phyloP scores from a whole-genome alignment of 257 asterid genomes.

The Gardenia jasminoides region DNA sequence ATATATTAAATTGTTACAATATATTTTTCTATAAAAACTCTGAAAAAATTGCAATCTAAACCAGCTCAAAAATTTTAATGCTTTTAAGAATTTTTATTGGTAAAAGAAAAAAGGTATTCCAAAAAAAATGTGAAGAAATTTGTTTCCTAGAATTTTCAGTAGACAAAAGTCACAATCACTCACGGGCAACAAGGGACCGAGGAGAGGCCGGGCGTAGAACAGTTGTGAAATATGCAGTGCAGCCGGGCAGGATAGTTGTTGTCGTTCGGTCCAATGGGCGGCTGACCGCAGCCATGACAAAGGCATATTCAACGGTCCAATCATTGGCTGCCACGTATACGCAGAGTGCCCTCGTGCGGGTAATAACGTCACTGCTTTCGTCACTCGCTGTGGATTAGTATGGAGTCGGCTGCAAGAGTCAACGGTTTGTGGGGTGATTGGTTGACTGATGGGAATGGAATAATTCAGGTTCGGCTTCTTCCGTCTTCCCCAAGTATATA shows the following conservation, averaged over 20 bases:
- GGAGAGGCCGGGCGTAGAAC: neutral
- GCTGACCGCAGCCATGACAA: slow-evolving; percentile 26
- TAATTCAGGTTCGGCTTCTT: too few species aligned
- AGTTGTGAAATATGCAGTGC: too few species aligned
- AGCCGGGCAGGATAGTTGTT: neutral
- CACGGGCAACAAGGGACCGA: neutral
- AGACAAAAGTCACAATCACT: neutral
- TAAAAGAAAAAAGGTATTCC: too few species aligned
- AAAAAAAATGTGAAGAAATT: neutral
- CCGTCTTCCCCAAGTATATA: too few species aligned
- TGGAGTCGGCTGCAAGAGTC: slow-evolving; percentile 4
- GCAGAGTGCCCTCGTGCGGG: neutral
- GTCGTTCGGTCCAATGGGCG: neutral
- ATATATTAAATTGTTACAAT: too few species aligned
- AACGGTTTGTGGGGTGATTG: neutral
- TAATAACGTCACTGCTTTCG: slow-evolving; percentile 34
- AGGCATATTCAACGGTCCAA: neutral
- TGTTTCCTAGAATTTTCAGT: neutral
- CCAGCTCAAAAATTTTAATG: too few species aligned
- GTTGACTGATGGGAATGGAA: slow-evolving; percentile 3
- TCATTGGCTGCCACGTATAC: neutral
- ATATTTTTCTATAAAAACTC: too few species aligned
- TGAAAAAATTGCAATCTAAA: too few species aligned
- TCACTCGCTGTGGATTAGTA: slow-evolving; percentile 7
- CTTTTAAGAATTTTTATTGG: too few species aligned